phyloP scores from a whole-genome alignment of 164 flowering plant genomes.

The Tinospora cordifolia region DNA sequence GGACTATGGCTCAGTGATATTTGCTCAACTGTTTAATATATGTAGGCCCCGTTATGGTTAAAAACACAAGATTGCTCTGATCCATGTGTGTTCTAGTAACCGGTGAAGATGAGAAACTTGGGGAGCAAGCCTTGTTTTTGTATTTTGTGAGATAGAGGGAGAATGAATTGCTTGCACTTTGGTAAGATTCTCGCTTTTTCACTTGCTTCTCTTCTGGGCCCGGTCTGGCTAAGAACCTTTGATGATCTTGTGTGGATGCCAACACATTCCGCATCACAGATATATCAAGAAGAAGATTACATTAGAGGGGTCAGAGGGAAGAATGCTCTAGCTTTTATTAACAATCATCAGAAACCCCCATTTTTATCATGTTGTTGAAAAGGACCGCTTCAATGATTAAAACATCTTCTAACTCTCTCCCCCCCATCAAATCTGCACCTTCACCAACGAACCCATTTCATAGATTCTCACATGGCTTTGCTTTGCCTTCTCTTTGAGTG shows the following conservation, averaged over 20 bases:
- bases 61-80: neutral
- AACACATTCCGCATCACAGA: neutral
- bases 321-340: neutral
- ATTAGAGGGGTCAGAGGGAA: neutral
- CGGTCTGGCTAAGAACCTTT: neutral
- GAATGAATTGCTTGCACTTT: neutral
- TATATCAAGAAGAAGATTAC: neutral
- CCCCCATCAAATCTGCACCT: neutral
- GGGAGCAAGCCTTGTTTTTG: slow-evolving; percentile 1
- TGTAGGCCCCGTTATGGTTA: neutral
- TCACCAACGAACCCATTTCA: slow-evolving; percentile 15
- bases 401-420: neutral
- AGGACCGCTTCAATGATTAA: neutral
- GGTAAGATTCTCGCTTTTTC: slow-evolving; percentile 2
- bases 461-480: slow-evolving; percentile 22
- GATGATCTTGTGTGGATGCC: slow-evolving; percentile 5
- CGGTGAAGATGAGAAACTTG: neutral
- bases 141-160: slow-evolving; percentile 2
- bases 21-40: neutral
- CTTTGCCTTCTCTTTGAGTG: slow-evolving; percentile 3
- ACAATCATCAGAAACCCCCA: neutral
- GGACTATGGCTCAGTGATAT: neutral
- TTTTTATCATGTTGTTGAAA: neutral
- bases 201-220: slow-evolving; percentile 1
- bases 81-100: neutral